Base-by-base conservation (phyloP, 2,329 filamentous ascomycete species). In the Epichloe uncinata region DNA sequence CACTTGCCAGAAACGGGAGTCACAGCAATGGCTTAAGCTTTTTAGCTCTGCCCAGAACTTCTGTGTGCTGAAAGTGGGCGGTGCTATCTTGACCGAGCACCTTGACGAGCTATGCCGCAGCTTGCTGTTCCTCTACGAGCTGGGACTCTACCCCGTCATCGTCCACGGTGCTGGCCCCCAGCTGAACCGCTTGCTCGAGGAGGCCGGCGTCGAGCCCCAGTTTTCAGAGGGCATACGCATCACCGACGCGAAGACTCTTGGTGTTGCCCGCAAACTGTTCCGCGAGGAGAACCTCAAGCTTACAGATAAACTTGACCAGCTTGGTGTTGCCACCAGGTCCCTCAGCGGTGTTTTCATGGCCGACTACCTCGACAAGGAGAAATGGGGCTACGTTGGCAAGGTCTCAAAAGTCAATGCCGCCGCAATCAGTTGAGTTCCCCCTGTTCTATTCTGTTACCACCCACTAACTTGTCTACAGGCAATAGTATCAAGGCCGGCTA, bases 41-140 rank as follows among this genome's bases (percentile, higher is more conserved):
- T 98, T 98, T 75, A 93, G 85, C 58, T 95, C 90, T 35, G 90
- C 89, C 36, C 90, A 97, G 72, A 89, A 95, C 64, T 98, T 97
- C 67, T 91, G 90, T 58, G 91, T 98, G 45, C 95, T 98, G 70
- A 98, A 98, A 74, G 91, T 97, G 50, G 93, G 91, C 54, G 93
- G 91, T 54, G 93, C 91, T 55, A 96, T 97, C 61, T 78, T 98
- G 61, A 95, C 88, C 53, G 90, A 97, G 65, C 85, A 96, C 68
- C 77, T 97, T 50, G 86, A 95, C 66, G 89, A 90, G 61, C 80
- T 98, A 50, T 95, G 88, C 63, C 84, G 85, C 50, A 90, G 87
- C 46, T 76, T 97, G 52, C 85, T 88, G 30, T 94, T 97, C 70
- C 79, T 97, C 46, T 91, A 95, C 70, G 86, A 95, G 73, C 88